phyloP scores from a whole-genome alignment of 1,139 yeast species.

The Lodderomyces jiufengensis region DNA sequence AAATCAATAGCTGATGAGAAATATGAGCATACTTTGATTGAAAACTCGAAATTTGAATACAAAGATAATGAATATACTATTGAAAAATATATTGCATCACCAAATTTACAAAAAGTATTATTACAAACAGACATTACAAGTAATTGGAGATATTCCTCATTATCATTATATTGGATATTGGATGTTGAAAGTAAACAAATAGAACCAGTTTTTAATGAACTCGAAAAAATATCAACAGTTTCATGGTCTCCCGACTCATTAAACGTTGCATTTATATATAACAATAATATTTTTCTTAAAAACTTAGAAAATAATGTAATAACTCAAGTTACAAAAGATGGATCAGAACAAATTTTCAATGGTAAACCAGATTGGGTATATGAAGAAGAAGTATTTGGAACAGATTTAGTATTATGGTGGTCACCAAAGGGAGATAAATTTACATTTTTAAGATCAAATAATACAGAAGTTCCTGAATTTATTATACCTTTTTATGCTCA shows the following conservation, averaged over 20 bases:
- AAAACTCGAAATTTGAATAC: conserved; percentile 43
- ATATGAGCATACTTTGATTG: conserved; percentile 44
- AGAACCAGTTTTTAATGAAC: conserved; percentile 23
- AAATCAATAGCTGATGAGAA: conserved; percentile 49
- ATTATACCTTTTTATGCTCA: conserved; percentile 55
- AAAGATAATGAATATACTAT: conserved; percentile 42
- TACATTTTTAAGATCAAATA: conserved; percentile 47
- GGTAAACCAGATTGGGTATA: conserved; percentile 65
- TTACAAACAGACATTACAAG: conserved; percentile 50
- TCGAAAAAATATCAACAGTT: conserved; percentile 47
- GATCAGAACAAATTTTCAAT: conserved; percentile 46
- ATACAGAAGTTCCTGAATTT: conserved; percentile 50
- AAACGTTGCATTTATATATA: conserved; percentile 61
- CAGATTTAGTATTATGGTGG: conserved; percentile 57
- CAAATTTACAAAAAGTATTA: conserved; percentile 55
- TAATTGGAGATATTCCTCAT: conserved; percentile 76
- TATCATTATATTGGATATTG: conserved; percentile 60
- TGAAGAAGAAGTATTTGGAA: conserved; percentile 55
- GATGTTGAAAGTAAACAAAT: conserved; percentile 25
- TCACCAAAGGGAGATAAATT: conserved; percentile 50
- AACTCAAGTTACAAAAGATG: conserved; percentile 47
- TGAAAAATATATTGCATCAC: conserved; percentile 57
- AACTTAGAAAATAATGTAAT: conserved; percentile 16
- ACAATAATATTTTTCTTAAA: conserved; percentile 56
- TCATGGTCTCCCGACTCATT: conserved; percentile 74